These are phyloP conservation scores for Tulasnella sp. DNA, from an alignment of 768 basidiomycete species.

Conservation along the genomic window DNA sequence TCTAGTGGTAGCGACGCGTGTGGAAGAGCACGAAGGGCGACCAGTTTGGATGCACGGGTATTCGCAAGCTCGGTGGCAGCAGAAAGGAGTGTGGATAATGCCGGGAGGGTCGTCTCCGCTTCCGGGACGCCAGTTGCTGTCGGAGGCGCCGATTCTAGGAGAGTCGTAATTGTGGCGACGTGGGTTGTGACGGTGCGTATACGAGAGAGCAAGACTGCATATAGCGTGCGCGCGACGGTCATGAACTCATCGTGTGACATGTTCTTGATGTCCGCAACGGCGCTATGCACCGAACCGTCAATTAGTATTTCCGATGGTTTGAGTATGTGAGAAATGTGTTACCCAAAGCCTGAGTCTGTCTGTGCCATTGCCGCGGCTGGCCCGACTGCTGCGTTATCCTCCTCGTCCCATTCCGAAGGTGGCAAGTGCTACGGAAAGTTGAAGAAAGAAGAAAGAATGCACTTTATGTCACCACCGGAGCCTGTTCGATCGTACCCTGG, in stretches of 20 bases:
- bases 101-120: constrained; percentile 21
- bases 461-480: too few relatives aligned
- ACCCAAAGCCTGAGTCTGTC: not conserved
- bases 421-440: constrained; percentile 50
- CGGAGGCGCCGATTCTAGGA: not conserved
- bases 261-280: constrained; percentile 31
- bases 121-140: not conserved
- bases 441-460: too few relatives aligned
- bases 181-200: constrained; percentile 1
- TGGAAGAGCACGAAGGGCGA: constrained; percentile 65
- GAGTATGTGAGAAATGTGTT: too few relatives aligned
- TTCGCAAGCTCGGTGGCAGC: constrained; percentile 81
- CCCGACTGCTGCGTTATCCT: constrained; percentile 28
- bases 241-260: constrained; percentile 30
- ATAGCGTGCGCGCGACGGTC: constrained; percentile 1
- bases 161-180: not conserved
- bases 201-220: not conserved
- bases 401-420: constrained; percentile 41
- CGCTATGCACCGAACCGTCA: not conserved
- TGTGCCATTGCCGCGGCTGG: not conserved
- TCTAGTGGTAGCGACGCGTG: constrained; percentile 61
- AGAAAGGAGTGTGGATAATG: constrained; percentile 55
- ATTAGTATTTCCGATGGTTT: not conserved
- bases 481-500: too few relatives aligned
- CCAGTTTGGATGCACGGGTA: constrained; percentile 66